These are phyloP conservation scores for Candida tropicalis DNA, from an alignment of 1,139 yeast species.

Conservation along the genomic window DNA sequence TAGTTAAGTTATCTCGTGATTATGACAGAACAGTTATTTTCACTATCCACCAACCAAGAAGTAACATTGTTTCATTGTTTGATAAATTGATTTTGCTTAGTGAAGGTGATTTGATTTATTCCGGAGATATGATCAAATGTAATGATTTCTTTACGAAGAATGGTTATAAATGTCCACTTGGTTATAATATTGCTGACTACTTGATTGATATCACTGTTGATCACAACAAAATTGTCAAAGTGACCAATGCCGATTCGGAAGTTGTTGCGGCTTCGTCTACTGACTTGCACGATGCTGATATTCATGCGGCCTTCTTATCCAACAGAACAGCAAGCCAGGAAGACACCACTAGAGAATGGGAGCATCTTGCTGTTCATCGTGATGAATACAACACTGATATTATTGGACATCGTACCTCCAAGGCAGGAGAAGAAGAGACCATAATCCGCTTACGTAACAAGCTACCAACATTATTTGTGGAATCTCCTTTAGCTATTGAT, in stretches of 20 bases:
- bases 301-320: slow-evolving; percentile 41
- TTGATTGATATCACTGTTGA: slow-evolving; percentile 87
- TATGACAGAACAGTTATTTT: slow-evolving; percentile 86
- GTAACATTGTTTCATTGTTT: slow-evolving; percentile 89
- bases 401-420: slow-evolving; percentile 19
- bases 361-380: slow-evolving; percentile 82
- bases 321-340: slow-evolving; percentile 37
- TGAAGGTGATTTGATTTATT: slow-evolving; percentile 82
- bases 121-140: slow-evolving; percentile 77
- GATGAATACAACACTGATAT: slow-evolving; percentile 53
- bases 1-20: slow-evolving; percentile 77
- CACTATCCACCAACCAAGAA: slow-evolving; percentile 97
- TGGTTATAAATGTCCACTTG: slow-evolving; percentile 84
- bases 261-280: slow-evolving; percentile 20
- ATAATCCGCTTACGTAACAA: slow-evolving; percentile 34
- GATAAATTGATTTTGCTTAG: slow-evolving; percentile 81
- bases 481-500: slow-evolving; percentile 52
- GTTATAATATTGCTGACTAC: slow-evolving; percentile 92
- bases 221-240: slow-evolving; percentile 38
- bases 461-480: slow-evolving; percentile 46
- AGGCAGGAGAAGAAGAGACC: slow-evolving; percentile 32
- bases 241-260: slow-evolving; percentile 25
- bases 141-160: slow-evolving; percentile 72
- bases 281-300: slow-evolving; percentile 31
- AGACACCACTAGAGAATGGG: slow-evolving; percentile 83